These are phyloP conservation scores for Sphaceloma murrayae DNA, from an alignment of 2,329 filamentous ascomycete species.

Conservation along the genomic window DNA sequence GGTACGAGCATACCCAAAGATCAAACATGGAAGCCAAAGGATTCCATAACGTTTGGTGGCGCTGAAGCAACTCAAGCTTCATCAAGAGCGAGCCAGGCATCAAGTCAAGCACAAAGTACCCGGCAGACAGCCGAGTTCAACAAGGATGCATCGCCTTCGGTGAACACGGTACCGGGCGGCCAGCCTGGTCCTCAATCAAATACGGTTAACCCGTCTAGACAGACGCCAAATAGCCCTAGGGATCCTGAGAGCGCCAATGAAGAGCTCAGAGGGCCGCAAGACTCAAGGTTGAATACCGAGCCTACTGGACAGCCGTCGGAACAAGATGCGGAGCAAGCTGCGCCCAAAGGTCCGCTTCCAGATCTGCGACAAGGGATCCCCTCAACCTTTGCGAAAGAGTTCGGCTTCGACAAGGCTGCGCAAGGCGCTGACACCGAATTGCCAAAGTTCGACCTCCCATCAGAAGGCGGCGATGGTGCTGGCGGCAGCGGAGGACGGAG, in stretches of 20 bases:
- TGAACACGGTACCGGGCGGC: constrained; percentile 25
- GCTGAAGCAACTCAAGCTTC: constrained; percentile 22
- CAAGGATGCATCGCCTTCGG: constrained; percentile 22
- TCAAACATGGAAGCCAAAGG: constrained; percentile 34
- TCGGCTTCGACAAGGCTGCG: constrained; percentile 36
- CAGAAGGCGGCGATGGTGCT: constrained; percentile 24
- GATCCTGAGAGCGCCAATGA: constrained; percentile 26
- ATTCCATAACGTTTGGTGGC: constrained; percentile 32
- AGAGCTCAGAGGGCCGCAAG: constrained; percentile 30
- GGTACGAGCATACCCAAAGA: constrained; percentile 28
- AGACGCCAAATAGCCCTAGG: constrained; percentile 17
- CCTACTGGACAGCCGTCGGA: no score
- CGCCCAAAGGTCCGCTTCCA: constrained; percentile 57
- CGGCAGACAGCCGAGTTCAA: constrained; percentile 30
- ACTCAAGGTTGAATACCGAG: constrained; percentile 32
- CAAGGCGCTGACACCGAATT: constrained; percentile 24
- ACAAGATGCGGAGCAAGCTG: no score
- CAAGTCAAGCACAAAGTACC: constrained; percentile 24
- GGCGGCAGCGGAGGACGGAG: constrained; percentile 30
- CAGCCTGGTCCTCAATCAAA: constrained; percentile 21
- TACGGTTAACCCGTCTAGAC: constrained; percentile 15
- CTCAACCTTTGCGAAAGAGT: constrained; percentile 76
- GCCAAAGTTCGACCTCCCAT: constrained; percentile 18
- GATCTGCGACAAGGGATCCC: constrained; percentile 93
- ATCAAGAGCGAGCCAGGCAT: constrained; percentile 15